Percentiles rank a stretch among this genome's conserved stretches.
phyloP scores from a whole-genome alignment of 257 asterid species.

The Primulina huaijiensis region DNA sequence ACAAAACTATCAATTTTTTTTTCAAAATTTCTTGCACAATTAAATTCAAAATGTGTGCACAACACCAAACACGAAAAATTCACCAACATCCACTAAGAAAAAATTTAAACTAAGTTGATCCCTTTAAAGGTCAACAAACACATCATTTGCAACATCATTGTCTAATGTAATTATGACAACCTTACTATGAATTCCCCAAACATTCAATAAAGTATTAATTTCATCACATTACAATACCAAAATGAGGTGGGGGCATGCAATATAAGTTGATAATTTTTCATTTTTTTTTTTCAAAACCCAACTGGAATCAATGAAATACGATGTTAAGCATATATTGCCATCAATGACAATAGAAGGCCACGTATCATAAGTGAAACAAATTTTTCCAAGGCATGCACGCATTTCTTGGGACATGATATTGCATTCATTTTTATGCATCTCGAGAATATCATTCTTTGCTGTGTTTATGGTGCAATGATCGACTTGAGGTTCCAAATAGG shows the following conservation, averaged over 20 bases:
- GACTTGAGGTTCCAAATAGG: too few species aligned
- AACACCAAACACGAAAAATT: conserved; percentile 1
- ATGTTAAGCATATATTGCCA: background rate
- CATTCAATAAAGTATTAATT: background rate
- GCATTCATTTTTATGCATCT: background rate
- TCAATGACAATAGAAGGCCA: conserved; percentile 12
- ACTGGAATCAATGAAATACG: background rate
- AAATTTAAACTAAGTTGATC: background rate
- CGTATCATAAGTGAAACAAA: background rate
- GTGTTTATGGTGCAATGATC: background rate
- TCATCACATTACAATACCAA: background rate
- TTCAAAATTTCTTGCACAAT: conserved; percentile 12
- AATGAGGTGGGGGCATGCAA: background rate
- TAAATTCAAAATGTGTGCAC: conserved; percentile 19
- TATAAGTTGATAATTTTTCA: background rate
- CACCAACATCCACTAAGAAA: background rate
- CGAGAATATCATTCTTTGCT: background rate
- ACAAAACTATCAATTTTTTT: background rate
- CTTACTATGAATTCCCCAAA: background rate
- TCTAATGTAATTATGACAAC: background rate
- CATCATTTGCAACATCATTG: background rate
- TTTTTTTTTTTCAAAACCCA: background rate
- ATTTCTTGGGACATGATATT: background rate
- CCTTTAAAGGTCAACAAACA: background rate
- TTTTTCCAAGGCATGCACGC: background rate